These are phyloP conservation scores for Suillus decipiens DNA, from an alignment of 768 basidiomycete species.

Conservation along the genomic window DNA sequence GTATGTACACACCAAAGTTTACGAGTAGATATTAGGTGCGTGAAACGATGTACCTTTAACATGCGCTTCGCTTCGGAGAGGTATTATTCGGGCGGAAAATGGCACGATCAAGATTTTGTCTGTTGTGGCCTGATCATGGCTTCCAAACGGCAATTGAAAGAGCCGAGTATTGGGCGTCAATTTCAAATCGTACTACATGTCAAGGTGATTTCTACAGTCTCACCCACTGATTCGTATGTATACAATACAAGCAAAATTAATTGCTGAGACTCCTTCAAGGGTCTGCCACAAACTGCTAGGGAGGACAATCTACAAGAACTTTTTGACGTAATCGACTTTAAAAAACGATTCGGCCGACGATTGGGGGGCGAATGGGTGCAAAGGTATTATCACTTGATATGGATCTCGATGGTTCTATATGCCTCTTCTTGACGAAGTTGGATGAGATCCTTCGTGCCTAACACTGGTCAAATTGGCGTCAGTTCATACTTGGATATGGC, in stretches of 20 bases:
- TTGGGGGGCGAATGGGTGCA: no score
- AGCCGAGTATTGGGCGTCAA: neutral
- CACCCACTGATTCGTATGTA: no score
- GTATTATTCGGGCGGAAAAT: constrained; percentile 2
- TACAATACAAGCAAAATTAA: neutral
- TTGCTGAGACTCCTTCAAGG: neutral
- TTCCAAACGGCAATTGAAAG: neutral
- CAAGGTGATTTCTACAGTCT: no score
- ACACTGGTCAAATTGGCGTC: constrained; percentile 45
- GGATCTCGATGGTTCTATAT: constrained; percentile 55
- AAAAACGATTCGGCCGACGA: neutral
- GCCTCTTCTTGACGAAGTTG: constrained; percentile 58
- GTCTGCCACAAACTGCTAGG: no score
- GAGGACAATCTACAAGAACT: neutral
- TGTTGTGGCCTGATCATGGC: constrained; percentile 1
- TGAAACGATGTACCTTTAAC: neutral
- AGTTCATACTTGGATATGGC: neutral
- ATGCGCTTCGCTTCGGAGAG: neutral
- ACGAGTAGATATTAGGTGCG: neutral
- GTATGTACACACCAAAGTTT: neutral
- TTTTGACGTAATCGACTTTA: neutral
- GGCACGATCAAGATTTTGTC: constrained; percentile 4
- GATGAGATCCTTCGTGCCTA: constrained; percentile 75
- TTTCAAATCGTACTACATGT: no score
- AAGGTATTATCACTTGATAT: constrained; percentile 32